phyloP scores from a whole-genome alignment of 2,329 filamentous ascomycete genomes.

The Aureobasidium subglaciale region DNA sequence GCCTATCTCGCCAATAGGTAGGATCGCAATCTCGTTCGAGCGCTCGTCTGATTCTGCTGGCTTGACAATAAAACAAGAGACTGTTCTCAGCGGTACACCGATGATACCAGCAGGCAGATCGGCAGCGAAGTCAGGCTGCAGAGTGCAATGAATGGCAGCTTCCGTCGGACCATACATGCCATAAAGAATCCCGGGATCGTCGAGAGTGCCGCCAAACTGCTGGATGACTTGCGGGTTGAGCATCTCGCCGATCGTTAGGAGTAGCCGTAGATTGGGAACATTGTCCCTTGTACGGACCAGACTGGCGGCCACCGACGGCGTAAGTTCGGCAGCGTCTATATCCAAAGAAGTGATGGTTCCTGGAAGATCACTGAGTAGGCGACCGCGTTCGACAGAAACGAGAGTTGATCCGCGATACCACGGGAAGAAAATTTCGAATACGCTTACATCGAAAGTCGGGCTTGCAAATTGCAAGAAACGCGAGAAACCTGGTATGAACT shows the following conservation, averaged over 20 bases:
- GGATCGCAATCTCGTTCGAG: slow-evolving; percentile 39
- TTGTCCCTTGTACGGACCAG: slow-evolving; percentile 60
- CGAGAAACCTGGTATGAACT: slow-evolving; percentile 65
- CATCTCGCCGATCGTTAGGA: slow-evolving; percentile 92
- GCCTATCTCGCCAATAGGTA: slow-evolving; percentile 61
- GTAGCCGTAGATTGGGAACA: slow-evolving; percentile 60
- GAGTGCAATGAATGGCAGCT: slow-evolving; percentile 81
- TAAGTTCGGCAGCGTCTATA: slow-evolving; percentile 81
- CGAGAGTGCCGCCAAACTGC: slow-evolving; percentile 63
- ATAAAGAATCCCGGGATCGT: slow-evolving; percentile 61
- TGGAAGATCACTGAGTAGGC: slow-evolving; percentile 70
- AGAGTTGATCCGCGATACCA: slow-evolving; percentile 67
- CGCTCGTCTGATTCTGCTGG: slow-evolving; percentile 28
- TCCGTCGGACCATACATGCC: slow-evolving; percentile 95
- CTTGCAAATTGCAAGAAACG: slow-evolving; percentile 88
- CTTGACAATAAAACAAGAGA: slow-evolving; percentile 66
- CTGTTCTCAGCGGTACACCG: slow-evolving; percentile 70
- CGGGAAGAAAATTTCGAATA: slow-evolving; percentile 93
- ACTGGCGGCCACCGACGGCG: slow-evolving; percentile 77
- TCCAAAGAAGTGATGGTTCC: slow-evolving; percentile 55
- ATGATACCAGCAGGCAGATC: slow-evolving; percentile 59
- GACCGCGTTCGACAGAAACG: slow-evolving; percentile 59
- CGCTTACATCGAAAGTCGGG: slow-evolving; percentile 87
- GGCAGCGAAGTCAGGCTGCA: slow-evolving; percentile 57
- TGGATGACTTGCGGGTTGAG: slow-evolving; percentile 67